Evolutionary conservation across 2,329 filamentous ascomycete genomes (phyloP), one percentile per base, ranked within the genome.

Genomic region (Nectriaceae sp.): DNA sequence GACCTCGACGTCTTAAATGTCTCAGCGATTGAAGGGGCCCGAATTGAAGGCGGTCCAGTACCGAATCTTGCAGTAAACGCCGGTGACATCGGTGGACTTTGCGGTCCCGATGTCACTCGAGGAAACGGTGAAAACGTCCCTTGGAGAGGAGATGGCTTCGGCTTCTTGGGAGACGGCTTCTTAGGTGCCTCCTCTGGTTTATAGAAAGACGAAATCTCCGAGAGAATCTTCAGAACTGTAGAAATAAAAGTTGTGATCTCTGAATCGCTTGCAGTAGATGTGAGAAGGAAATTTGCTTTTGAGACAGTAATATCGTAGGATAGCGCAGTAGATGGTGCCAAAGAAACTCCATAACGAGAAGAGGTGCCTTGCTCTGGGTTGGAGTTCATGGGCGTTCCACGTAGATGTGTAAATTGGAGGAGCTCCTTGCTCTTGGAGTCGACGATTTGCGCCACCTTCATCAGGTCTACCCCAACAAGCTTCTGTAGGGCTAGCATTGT

Each of bases 381-480:
- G 4, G 16, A 5, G 15, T 52, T 61, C 29, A 69, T 62, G 5
- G 64, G 66, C 16, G 55, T 59, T 0, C 70, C 71, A 4, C 70
- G 66, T n/a, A 73, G 57, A 35, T 74, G 69, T 2, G 63, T 72
- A 47, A 74, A 74, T 0, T 69, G 68, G 2, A 65, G 56, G 4
- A 63, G 55, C 6, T 72, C 68, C 20, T 65, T 65, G 50, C 66
- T 68, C 15, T 70, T 68, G 10, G 75, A 63, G 49, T 78, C 70
- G 10, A 85, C 63, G 29, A 86, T 76, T 11, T 80, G 80, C 3
- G 79, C 80, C 5, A 86, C 73, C 60, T 81, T 84, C 65, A 86
- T 71, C 19, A 81, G 60, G 26, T 82, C 75, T 2, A 71, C 68
- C 3, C 83, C 83, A 4, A 84, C 70, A 4, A 86, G 70, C 43